Conservation (phyloP, 495 filamentous ascomycete genomes). For the Hypoxylon rickii region DNA sequence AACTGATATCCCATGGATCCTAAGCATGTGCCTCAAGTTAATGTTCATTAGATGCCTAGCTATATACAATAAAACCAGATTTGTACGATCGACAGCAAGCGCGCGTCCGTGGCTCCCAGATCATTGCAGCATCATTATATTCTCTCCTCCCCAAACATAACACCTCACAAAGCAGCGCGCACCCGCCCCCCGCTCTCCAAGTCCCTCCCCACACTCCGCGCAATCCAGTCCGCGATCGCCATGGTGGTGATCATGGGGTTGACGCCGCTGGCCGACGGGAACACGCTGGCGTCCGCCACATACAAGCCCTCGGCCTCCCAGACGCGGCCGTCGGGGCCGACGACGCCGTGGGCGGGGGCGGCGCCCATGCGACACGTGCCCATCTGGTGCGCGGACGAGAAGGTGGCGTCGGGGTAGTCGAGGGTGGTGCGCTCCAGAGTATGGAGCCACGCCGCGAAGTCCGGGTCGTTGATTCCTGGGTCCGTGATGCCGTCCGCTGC, state of each 20-base stretch:
- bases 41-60: too few species aligned
- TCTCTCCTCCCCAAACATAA: background rate
- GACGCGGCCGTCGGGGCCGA: conserved; percentile 73
- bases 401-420: conserved; percentile 54
- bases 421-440: conserved; percentile 55
- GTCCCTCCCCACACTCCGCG: conserved; percentile 54
- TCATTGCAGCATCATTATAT: too few species aligned
- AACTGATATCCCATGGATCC: too few species aligned
- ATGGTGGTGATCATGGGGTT: conserved; percentile 95
- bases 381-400: conserved; percentile 82
- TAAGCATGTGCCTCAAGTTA: too few species aligned
- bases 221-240: conserved; percentile 75
- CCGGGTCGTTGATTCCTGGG: conserved; percentile 65
- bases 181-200: conserved; percentile 24
- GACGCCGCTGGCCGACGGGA: conserved; percentile 87
- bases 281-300: conserved; percentile 85
- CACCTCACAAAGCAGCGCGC: conserved; percentile 11
- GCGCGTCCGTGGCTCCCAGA: too few species aligned
- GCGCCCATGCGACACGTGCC: conserved; percentile 83
- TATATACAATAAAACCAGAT: too few species aligned
- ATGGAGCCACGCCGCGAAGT: conserved; percentile 70
- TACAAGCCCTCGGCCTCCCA: conserved; percentile 78
- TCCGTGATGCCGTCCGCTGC: conserved; percentile 37
- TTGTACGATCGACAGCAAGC: too few species aligned
- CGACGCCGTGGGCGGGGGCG: conserved; percentile 65